These are phyloP conservation scores for Rhodomyrtus psidioides DNA, from an alignment of 441 rosid species.

Conservation along the genomic window DNA sequence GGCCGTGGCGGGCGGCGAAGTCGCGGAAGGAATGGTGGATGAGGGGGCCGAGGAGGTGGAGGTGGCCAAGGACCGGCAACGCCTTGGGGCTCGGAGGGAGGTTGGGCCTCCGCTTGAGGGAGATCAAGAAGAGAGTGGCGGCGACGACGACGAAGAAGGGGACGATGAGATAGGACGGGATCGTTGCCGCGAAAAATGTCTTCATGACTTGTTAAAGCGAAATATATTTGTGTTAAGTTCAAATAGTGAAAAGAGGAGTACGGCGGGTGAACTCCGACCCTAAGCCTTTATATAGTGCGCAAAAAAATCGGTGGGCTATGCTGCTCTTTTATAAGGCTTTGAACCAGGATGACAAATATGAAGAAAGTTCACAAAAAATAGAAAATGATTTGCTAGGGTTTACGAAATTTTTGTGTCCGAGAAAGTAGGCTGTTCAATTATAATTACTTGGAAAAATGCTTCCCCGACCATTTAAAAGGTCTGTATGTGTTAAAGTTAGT, in stretches of 20 bases:
- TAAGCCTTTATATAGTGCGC: background rate
- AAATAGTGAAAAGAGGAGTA: background rate
- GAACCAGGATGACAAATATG: no score
- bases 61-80: background rate
- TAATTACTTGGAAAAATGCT: no score
- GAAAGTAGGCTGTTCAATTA: no score
- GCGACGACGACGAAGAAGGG: background rate
- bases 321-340: no score
- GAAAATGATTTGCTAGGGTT: no score
- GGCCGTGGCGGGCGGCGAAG: background rate
- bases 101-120: background rate
- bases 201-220: background rate
- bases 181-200: background rate
- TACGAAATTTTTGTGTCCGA: no score
- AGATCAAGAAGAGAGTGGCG: background rate
- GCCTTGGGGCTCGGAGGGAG: background rate
- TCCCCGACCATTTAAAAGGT: no score
- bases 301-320: no score
- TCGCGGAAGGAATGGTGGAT: background rate
- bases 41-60: background rate
- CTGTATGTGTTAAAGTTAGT: no score
- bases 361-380: no score
- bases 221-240: background rate
- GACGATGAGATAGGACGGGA: background rate
- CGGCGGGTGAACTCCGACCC: background rate